Conservation (phyloP, 768 basidiomycete species). For the Xerocomus brunneocitrinus region DNA sequence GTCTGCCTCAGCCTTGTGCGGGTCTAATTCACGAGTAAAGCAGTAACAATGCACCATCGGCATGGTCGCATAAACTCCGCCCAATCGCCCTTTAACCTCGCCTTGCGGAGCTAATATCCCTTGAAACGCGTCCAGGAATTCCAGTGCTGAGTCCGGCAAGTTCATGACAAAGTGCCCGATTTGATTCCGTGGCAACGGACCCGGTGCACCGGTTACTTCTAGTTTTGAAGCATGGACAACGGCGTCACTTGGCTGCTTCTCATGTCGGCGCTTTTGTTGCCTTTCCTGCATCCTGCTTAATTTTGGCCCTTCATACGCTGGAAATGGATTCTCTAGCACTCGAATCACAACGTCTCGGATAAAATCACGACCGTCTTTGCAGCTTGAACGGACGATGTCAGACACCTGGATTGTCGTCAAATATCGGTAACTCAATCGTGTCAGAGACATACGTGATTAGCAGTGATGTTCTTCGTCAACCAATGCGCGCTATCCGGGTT, state of each 20-base stretch:
- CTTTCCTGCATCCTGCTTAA: conserved; percentile 33
- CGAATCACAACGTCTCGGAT: conserved; percentile 57
- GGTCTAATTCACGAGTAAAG: conserved; percentile 83
- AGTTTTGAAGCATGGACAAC: neutral
- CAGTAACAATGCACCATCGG: conserved; percentile 96
- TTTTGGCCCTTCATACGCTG: conserved; percentile 46
- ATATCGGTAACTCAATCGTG: neutral
- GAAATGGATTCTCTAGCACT: conserved; percentile 64
- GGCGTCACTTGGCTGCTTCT: conserved; percentile 5
- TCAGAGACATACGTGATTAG: conserved; percentile 63
- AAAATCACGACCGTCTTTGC: conserved; percentile 84
- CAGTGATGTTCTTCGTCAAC: conserved; percentile 61
- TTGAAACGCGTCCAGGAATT: conserved; percentile 84
- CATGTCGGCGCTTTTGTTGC: conserved; percentile 43
- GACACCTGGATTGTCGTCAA: conserved; percentile 44
- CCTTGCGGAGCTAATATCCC: conserved; percentile 53
- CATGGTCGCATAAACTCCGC: conserved; percentile 49
- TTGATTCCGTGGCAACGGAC: conserved; percentile 40
- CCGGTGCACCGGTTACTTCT: conserved; percentile 7
- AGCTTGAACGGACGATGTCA: conserved; percentile 63
- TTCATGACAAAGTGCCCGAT: conserved; percentile 97
- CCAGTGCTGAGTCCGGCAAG: conserved; percentile 85
- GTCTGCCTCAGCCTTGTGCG: conserved; percentile 63
- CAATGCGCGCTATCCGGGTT: conserved; percentile 87
- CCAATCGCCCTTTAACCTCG: conserved; percentile 38